Evolutionary conservation across 768 basidiomycete genomes (phyloP).

Genomic region (Myochromella boudieri): DNA sequence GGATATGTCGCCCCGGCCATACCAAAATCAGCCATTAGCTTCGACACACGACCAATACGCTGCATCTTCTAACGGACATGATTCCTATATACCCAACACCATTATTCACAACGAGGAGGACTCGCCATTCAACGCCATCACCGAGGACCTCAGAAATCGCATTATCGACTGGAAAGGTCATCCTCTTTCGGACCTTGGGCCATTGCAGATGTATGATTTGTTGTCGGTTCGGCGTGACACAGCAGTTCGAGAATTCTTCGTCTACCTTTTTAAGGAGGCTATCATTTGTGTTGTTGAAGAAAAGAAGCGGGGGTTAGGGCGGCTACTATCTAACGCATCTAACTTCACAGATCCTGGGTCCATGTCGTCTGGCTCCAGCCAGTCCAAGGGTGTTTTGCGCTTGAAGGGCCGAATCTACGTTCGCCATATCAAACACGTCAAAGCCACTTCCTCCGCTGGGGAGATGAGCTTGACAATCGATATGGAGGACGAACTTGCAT

Average conservation of each 20-base stretch:
- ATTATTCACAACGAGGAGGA: constrained; percentile 57
- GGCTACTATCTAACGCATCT: constrained; percentile 67
- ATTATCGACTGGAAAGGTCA: constrained; percentile 98
- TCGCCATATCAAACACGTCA: constrained; percentile 88
- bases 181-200: constrained; percentile 84
- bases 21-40: constrained; percentile 27
- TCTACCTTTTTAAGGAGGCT: constrained; percentile 96
- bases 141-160: constrained; percentile 84
- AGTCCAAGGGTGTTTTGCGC: constrained; percentile 71
- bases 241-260: constrained; percentile 90
- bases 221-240: constrained; percentile 86
- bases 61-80: constrained; percentile 30
- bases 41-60: constrained; percentile 31
- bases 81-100: constrained; percentile 27
- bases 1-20: constrained; percentile 24
- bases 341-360: constrained; percentile 52
- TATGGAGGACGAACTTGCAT: constrained; percentile 97
- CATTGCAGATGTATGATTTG: constrained; percentile 89
- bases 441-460: constrained; percentile 71
- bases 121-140: constrained; percentile 79
- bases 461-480: constrained; percentile 95
- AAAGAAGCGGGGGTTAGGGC: constrained; percentile 79
- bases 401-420: constrained; percentile 96
- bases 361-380: constrained; percentile 33
- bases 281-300: constrained; percentile 99